phyloP scores from a whole-genome alignment of 495 filamentous ascomycete genomes.

The Tuber aestivum region DNA sequence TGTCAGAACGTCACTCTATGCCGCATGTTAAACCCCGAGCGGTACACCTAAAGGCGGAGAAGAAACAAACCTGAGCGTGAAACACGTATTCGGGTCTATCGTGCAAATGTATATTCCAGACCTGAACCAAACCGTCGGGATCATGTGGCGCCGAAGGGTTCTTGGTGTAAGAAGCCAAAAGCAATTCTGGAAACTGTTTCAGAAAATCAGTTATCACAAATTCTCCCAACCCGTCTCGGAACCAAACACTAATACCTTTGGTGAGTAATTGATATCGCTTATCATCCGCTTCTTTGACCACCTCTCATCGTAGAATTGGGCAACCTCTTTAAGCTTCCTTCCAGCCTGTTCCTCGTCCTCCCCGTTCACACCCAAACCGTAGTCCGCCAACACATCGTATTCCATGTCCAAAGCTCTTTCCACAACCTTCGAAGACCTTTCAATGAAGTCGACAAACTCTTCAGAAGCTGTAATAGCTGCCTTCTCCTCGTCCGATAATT shows the following conservation, averaged over 20 bases:
- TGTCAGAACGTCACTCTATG: slow-evolving; percentile 75
- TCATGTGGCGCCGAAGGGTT: slow-evolving; percentile 92
- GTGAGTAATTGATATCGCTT: slow-evolving; percentile 84
- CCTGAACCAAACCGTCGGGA: slow-evolving; percentile 85
- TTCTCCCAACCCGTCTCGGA: background rate
- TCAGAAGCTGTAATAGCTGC: slow-evolving; percentile 84
- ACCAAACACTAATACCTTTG: slow-evolving; percentile 55
- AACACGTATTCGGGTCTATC: slow-evolving; percentile 93
- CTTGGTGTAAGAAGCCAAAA: slow-evolving; percentile 92
- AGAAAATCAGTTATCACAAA: slow-evolving; percentile 14
- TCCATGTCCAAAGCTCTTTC: slow-evolving; percentile 83
- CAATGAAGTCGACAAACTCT: slow-evolving; percentile 92
- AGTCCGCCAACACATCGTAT: slow-evolving; percentile 93
- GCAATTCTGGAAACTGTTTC: slow-evolving; percentile 72
- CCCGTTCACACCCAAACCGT: slow-evolving; percentile 72
- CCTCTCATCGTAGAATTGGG: slow-evolving; percentile 87
- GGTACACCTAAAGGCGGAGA: background rate
- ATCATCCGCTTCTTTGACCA: slow-evolving; percentile 98
- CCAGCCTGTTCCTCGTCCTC: slow-evolving; percentile 71
- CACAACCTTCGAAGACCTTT: slow-evolving; percentile 91
- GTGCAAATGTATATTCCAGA: slow-evolving; percentile 94
- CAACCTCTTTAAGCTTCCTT: slow-evolving; percentile 75
- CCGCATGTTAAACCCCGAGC: slow-evolving; percentile 21
- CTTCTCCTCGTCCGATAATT: slow-evolving; percentile 77
- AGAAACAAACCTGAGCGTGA: slow-evolving; percentile 61